Conservation (phyloP, 2,329 filamentous ascomycete genomes). For the Hymenoscyphus fraxineus region DNA sequence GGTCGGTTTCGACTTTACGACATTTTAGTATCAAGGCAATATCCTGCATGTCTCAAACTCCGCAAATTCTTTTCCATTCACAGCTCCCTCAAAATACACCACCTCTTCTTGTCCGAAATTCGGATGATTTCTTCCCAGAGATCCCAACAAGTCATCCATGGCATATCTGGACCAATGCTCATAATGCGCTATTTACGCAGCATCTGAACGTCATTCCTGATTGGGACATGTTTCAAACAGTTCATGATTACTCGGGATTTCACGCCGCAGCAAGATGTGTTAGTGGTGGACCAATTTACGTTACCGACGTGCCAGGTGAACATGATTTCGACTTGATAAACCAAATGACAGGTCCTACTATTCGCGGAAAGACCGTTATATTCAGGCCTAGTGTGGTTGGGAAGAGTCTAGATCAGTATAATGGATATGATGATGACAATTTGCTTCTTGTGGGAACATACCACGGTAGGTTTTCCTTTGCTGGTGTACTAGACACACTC, state of each 20-base stretch:
- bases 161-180: constrained; percentile 93
- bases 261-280: constrained; percentile 89
- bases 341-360: constrained; percentile 75
- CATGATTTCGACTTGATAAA: constrained; percentile 72
- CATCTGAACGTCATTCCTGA: constrained; percentile 86
- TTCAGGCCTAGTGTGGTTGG: constrained; percentile 74
- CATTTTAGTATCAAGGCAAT: constrained; percentile 77
- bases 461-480: constrained; percentile 49
- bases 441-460: constrained; percentile 78
- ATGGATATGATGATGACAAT: constrained; percentile 66
- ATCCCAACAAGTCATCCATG: constrained; percentile 79
- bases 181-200: constrained; percentile 78
- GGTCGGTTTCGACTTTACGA: constrained; percentile 72
- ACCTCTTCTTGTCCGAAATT: constrained; percentile 74
- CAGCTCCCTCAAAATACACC: constrained; percentile 76
- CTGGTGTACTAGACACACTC: not conserved
- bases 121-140: constrained; percentile 87
- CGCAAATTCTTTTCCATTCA: constrained; percentile 80
- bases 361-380: constrained; percentile 70
- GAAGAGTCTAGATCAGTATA: constrained; percentile 69
- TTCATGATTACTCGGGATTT: constrained; percentile 68
- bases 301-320: constrained; percentile 83
- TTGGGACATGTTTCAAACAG: constrained; percentile 68
- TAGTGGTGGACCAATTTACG: constrained; percentile 88
- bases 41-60: constrained; percentile 91